A percentile compares a stretch with the other conserved stretches of the same genome.
These are phyloP conservation scores for Botryotinia calthae DNA, from an alignment of 2,329 filamentous ascomycete genomes.

Conservation along the genomic window DNA sequence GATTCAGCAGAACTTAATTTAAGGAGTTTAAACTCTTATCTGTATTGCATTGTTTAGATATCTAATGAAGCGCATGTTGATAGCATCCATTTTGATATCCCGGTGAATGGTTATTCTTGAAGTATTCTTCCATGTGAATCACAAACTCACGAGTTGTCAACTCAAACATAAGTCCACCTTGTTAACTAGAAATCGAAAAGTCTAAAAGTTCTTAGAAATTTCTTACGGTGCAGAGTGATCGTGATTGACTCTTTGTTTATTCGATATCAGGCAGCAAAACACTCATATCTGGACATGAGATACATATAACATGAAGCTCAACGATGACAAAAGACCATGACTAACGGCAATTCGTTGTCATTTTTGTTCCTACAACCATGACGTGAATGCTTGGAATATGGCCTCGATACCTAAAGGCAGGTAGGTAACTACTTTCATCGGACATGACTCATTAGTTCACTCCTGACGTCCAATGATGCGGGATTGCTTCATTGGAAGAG, in stretches of 20 bases:
- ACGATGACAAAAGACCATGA: background rate
- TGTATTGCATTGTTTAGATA: background rate
- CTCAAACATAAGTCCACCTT: background rate
- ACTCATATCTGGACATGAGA: too few relatives aligned
- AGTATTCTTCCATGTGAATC: background rate
- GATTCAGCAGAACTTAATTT: background rate
- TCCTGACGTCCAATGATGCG: background rate
- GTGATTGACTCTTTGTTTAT: background rate
- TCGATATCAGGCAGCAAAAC: too few relatives aligned
- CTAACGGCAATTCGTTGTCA: background rate
- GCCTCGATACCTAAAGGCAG: background rate
- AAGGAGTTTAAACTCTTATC: constrained; percentile 29
- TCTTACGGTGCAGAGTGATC: too few relatives aligned
- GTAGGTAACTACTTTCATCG: background rate
- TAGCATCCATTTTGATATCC: background rate
- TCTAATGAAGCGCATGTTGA: background rate
- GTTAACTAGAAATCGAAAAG: too few relatives aligned
- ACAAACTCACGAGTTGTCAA: background rate
- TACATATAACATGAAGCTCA: background rate
- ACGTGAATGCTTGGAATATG: background rate
- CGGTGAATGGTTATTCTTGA: background rate
- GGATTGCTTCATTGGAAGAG: background rate
- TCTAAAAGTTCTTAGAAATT: background rate
- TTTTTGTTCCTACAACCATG: background rate
- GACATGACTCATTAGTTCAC: background rate